These are phyloP conservation scores for Penicillium sp. DNA, from an alignment of 2,329 filamentous ascomycete genomes.

Conservation along the genomic window DNA sequence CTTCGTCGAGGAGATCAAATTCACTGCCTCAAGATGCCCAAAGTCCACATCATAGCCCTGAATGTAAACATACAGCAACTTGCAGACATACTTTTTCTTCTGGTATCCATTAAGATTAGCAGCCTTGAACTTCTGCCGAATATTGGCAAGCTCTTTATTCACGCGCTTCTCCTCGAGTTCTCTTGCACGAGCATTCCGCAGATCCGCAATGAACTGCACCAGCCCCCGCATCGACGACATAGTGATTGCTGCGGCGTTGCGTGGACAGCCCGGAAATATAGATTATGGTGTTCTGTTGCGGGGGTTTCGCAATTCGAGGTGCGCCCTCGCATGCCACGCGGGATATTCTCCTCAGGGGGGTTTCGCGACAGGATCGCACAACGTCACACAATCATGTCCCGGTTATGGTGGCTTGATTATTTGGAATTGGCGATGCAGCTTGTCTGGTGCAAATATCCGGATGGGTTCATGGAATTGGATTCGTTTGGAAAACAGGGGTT, in stretches of 20 bases:
- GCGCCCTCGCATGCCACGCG: constrained; percentile 26
- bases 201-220: constrained; percentile 96
- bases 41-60: constrained; percentile 99
- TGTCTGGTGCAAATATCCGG: background rate
- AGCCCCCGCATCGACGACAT: constrained; percentile 62
- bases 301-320: constrained; percentile 15
- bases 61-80: constrained; percentile 98
- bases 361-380: constrained; percentile 20
- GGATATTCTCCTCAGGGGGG: constrained; percentile 23
- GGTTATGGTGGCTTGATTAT: constrained; percentile 14
- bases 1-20: constrained; percentile 91
- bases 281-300: constrained; percentile 2
- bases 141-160: constrained; percentile 98
- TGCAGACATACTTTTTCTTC: constrained; percentile 99
- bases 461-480: constrained; percentile 3
- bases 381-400: constrained; percentile 34
- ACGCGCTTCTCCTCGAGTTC: constrained; percentile 98
- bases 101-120: constrained; percentile 92
- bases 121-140: constrained; percentile 97
- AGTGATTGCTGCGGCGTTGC: constrained; percentile 4
- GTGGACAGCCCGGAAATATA: background rate
- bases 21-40: constrained; percentile 95
- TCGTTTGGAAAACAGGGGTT: constrained; percentile 21
- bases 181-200: constrained; percentile 88
- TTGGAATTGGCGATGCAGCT: constrained; percentile 25